Evolutionary conservation across 2,329 filamentous ascomycete species (phyloP), one percentile per base, ranked within the genome.

Genomic region (Xylaria digitata): DNA sequence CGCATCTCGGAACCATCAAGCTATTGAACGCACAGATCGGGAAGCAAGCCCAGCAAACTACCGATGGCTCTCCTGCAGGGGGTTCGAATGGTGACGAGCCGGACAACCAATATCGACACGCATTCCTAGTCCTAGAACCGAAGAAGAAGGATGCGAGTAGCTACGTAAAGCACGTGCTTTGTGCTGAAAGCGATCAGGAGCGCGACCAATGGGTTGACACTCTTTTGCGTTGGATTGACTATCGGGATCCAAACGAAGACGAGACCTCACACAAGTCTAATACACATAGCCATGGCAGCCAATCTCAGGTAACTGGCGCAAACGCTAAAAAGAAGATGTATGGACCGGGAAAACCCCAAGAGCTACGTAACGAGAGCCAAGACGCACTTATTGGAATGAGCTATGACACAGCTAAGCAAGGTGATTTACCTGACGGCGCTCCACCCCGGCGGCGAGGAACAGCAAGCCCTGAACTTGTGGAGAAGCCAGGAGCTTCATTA

Each of bases 91-190:
- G 88, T 19, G 93, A 96, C 50, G 94, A 97, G 61, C 82, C 88
- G 54, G 96, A 98, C 67, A 96, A 96, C 75, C 93, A 98, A 78
- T 99, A 97, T 77, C 91, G 96, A 6, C 96, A 99, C 80, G 96
- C 96, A 0, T 99, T 99, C 81, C 83, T 98, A 52, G 92, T 99
- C 61, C 79, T 98, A 59, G 96, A 99, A 76, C 95, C 95, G 1
- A 99, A 99, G 83, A 93, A 94, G 79, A 98, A 97, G 79, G 96
- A 99, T 76, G 94, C 94, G 0, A 90, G 86, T 23, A 94, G 92
- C 72, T 86, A 95, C 60, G 93, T 97, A 26, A 92, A 95, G 71
- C 96, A 99, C 78, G 94, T 99, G 0, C 84, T 99, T 19, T 99
- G 96, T 78, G 95, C 96, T 0, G 96, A 99, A 79, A 98, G 92